These are phyloP conservation scores for Amaranthus hypochondriacus DNA, from an alignment of 148 eudicot species.

Conservation along the genomic window DNA sequence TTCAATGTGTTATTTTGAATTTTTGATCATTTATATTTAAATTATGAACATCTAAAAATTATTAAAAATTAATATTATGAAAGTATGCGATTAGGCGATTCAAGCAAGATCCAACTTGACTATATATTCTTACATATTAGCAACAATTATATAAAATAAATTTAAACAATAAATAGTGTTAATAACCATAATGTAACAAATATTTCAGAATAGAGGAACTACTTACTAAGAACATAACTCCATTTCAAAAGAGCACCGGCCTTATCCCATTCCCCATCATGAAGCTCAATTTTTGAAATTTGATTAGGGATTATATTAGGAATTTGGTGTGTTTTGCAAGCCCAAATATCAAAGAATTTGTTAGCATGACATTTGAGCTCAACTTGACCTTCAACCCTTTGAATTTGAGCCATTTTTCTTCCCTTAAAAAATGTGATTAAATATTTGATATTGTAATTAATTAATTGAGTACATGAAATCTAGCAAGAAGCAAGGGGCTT, in stretches of 20 bases:
- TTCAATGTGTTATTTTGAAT: too few species aligned
- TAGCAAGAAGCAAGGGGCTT: background rate
- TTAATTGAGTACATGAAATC: background rate
- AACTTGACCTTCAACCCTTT: slow-evolving; percentile 22
- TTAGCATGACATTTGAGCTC: slow-evolving; percentile 19
- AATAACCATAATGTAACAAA: too few species aligned
- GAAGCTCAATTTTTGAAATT: slow-evolving; percentile 11
- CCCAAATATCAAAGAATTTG: slow-evolving; percentile 18
- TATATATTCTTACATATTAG: too few species aligned
- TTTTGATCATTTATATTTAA: too few species aligned
- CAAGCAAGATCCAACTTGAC: too few species aligned
- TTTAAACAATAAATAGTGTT: too few species aligned
- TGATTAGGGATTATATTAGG: slow-evolving; percentile 12
- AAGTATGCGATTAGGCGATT: too few species aligned
- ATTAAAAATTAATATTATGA: too few species aligned
- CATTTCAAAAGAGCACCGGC: slow-evolving; percentile 14
- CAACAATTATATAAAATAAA: background rate
- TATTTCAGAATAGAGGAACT: too few species aligned
- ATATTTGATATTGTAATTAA: background rate
- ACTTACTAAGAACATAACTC: slow-evolving; percentile 16
- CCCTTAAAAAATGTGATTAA: background rate
- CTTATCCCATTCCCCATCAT: slow-evolving; percentile 12
- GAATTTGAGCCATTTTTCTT: slow-evolving; percentile 18
- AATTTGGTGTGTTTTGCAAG: slow-evolving; percentile 14
- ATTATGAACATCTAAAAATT: too few species aligned